Percentiles rank a stretch among this genome's conserved stretches.
These are phyloP conservation scores for Sugiyamaella neomexicana DNA, from an alignment of 1,139 yeast species.

Conservation along the genomic window DNA sequence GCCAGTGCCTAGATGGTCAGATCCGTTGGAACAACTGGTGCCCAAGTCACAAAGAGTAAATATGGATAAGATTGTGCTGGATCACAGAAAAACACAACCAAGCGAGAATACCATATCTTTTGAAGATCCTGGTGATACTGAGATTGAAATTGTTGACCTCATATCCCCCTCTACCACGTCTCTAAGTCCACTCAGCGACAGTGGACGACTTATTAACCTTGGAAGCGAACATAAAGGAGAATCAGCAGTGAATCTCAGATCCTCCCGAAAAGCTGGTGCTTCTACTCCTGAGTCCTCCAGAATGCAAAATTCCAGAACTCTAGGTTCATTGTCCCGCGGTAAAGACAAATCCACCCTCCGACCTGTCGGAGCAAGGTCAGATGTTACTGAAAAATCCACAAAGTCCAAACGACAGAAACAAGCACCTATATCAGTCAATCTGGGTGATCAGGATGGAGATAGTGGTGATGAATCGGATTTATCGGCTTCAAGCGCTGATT, in stretches of 20 bases:
- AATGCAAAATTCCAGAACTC: background rate
- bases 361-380: background rate
- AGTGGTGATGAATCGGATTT: background rate
- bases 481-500: background rate
- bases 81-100: slow-evolving; percentile 1
- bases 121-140: background rate
- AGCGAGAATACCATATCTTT: background rate
- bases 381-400: background rate
- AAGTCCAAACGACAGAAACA: background rate
- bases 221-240: too few species aligned
- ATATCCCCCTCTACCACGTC: too few species aligned
- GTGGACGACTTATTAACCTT: too few species aligned
- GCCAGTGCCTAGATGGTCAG: slow-evolving; percentile 14
- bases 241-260: too few species aligned
- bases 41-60: slow-evolving; percentile 5
- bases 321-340: background rate
- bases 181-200: too few species aligned
- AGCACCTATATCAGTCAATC: background rate
- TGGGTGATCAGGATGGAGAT: background rate
- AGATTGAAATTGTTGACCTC: background rate
- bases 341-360: background rate
- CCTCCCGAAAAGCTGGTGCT: background rate
- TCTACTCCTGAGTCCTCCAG: background rate
- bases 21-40: slow-evolving; percentile 6
- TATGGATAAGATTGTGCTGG: slow-evolving; percentile 20